Base-by-base conservation (phyloP, 2,329 filamentous ascomycete genomes). In the Pyricularia grisea region DNA sequence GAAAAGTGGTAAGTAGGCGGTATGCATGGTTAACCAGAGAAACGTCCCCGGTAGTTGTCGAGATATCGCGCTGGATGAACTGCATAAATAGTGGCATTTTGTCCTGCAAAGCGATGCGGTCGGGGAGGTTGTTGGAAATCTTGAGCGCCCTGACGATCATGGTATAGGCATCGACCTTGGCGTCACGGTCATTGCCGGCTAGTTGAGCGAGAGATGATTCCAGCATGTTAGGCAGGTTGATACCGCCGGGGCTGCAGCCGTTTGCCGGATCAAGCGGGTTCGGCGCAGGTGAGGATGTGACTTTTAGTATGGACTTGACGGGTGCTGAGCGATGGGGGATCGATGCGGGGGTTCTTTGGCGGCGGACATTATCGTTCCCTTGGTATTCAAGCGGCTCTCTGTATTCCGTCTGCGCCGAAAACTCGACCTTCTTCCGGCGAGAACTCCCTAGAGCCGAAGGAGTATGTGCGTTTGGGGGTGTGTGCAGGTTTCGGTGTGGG, bases 131-230 rank as follows among this genome's bases (percentile, higher is more conserved):
- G 71, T 94, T 92, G 69, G 94, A 97, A 6, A 90, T 86, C 76
- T 92, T 92, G 73, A 97, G 82, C 4, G 90, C 89, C 42, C 88
- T 86, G 36, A 90, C 87, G 64, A 99, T 82, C 74, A 91, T 91
- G 76, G 90, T 88, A 75, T 99, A 98, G 66, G 94, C 92, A 79
- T 99, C 95, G 36, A 95, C 79, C 73, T 90, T 90, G 14, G 88
- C 89, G 69, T 88, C 86, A 68, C 90, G 85, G 73, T 93, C 91
- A 33, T 88, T 83, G 27, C 91, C 89, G 55, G 90, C 91, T 66
- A 99, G 85, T 78, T 95, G 91, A 78, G 92, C 90, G 50, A 93
- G 85, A 5, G 93, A 88, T 0, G 92, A 96, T 73, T 97, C 92
- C 72, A 98, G 81, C 90, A 97, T 95, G 73, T 88, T 88, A 72